Base-by-base conservation (phyloP, 2,329 filamentous ascomycete species). In the Dothidotthia symphoricarpi region DNA sequence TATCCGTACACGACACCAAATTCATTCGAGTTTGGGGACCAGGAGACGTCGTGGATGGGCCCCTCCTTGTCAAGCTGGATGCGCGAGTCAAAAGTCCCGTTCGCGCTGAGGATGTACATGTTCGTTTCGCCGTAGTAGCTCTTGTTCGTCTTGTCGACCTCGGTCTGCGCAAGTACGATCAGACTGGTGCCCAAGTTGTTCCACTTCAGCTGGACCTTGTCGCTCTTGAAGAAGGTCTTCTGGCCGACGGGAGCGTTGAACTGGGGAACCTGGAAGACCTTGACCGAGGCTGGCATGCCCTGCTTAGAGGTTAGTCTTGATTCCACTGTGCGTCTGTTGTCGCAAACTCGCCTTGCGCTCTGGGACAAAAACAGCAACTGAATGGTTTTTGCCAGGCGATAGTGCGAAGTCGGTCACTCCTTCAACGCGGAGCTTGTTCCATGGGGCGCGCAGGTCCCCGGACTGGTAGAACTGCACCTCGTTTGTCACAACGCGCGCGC, bases 101-200 rank as follows among this genome's bases (percentile, higher is more conserved):
- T 94, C 49, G 89, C 86, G 68, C 88, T 95, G 48, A 98, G 79
- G 54, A 98, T 79, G 72, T 97, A 97, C 63, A 98, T 82, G 49
- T 88, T 97, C 8, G 93, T 97, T 74, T 98, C 93, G 63, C 93
- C 93, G 58, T 98, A 98, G 74, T 98, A 98, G 71, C 88, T 96
- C 81, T 97, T 97, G 70, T 94, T 94, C 41, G 89, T 89, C 74
- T 93, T 94, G 72, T 98, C 93, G 36, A 97, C 93, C 48, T 98
- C 93, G 22, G 93, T 98, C 74, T 97, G 90, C 39, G 93, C 91
- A 59, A 98, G 80, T 52, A 97, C 91, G 61, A 98, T 86, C 64
- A 97, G 71, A 65, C 85, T 91, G 25, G 90, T 95, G 36, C 93
- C 93, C 46, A 88, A 76, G 53, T 85, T 81, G 71, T 98, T 98